A percentile compares a stretch with the other conserved stretches of the same genome.
These are phyloP conservation scores for Tricladium varicosporioides DNA, from an alignment of 2,329 filamentous ascomycete species.

Conservation along the genomic window DNA sequence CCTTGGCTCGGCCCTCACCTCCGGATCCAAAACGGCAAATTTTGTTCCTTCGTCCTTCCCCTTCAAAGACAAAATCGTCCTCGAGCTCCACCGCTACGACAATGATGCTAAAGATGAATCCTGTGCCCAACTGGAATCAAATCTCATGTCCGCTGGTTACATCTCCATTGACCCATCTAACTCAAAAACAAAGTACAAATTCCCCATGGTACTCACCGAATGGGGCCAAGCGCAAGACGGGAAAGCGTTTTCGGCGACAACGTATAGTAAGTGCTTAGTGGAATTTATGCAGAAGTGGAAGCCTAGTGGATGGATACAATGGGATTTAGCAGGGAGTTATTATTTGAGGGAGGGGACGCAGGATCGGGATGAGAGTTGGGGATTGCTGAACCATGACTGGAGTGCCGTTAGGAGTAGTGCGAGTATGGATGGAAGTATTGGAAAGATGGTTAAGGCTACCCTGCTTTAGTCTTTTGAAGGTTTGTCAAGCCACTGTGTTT, in stretches of 20 bases:
- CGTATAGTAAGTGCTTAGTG: slow-evolving; percentile 52
- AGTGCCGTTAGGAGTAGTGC: not conserved
- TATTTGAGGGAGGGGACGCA: slow-evolving; percentile 52
- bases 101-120: slow-evolving; percentile 38
- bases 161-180: slow-evolving; percentile 38
- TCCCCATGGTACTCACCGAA: slow-evolving; percentile 39
- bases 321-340: slow-evolving; percentile 58
- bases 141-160: slow-evolving; percentile 40
- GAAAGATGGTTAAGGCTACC: not conserved
- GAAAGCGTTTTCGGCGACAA: slow-evolving; percentile 39
- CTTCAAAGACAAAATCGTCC: slow-evolving; percentile 42
- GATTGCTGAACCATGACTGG: slow-evolving; percentile 25
- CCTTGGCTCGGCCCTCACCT: slow-evolving; percentile 32
- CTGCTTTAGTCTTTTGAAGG: not conserved
- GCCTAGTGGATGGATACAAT: slow-evolving; percentile 53
- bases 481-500: no score
- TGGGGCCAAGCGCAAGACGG: slow-evolving; percentile 31
- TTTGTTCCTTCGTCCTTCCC: slow-evolving; percentile 37
- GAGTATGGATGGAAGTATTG: not conserved
- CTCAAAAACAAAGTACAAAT: slow-evolving; percentile 33
- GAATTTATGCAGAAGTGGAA: slow-evolving; percentile 43
- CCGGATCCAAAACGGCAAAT: slow-evolving; percentile 31
- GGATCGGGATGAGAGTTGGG: slow-evolving; percentile 58
- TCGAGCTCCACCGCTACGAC: slow-evolving; percentile 48
- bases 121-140: slow-evolving; percentile 36